Percentiles rank a stretch among this genome's conserved stretches.
phyloP scores from a whole-genome alignment of 805 yeast genomes.

The Ogataea ganodermae region DNA sequence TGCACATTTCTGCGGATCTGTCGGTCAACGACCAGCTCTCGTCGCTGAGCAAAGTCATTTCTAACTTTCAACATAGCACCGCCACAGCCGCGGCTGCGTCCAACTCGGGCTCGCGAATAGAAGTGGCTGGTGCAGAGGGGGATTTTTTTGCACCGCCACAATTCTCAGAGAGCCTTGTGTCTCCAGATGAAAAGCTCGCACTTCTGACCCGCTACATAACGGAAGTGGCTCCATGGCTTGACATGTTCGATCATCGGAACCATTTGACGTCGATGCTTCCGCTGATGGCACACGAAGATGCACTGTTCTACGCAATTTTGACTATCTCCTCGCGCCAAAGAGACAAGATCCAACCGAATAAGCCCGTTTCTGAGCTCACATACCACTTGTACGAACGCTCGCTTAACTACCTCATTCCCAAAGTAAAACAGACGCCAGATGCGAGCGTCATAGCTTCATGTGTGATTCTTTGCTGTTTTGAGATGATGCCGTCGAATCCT shows the following conservation, averaged over 20 bases:
- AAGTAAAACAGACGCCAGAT: conserved; percentile 19
- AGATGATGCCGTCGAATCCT: conserved; percentile 44
- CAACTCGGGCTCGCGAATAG: not conserved
- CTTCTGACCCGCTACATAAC: conserved; percentile 22
- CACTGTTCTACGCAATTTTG: conserved; percentile 19
- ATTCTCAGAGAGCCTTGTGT: conserved; percentile 28
- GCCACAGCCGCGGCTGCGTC: conserved; percentile 5
- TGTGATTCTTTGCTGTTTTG: conserved; percentile 38
- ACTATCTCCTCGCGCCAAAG: conserved; percentile 25
- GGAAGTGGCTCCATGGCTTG: conserved; percentile 28
- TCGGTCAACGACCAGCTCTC: conserved; percentile 17
- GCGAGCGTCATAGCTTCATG: conserved; percentile 25
- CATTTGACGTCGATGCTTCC: conserved; percentile 27
- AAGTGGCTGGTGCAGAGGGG: conserved; percentile 8
- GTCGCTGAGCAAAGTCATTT: conserved; percentile 17
- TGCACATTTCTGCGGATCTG: conserved; percentile 6
- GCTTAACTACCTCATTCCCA: conserved; percentile 25
- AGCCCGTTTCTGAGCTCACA: conserved; percentile 18
- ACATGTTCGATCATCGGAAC: conserved; percentile 28
- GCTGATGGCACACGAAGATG: conserved; percentile 20
- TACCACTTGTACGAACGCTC: conserved; percentile 24
- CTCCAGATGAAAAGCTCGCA: conserved; percentile 26
- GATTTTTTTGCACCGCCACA: conserved; percentile 8
- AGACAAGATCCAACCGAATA: conserved; percentile 15
- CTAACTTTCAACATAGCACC: conserved; percentile 17